phyloP scores from a whole-genome alignment of 2,329 filamentous ascomycete species.

The Scleromitrula shiraiana region DNA sequence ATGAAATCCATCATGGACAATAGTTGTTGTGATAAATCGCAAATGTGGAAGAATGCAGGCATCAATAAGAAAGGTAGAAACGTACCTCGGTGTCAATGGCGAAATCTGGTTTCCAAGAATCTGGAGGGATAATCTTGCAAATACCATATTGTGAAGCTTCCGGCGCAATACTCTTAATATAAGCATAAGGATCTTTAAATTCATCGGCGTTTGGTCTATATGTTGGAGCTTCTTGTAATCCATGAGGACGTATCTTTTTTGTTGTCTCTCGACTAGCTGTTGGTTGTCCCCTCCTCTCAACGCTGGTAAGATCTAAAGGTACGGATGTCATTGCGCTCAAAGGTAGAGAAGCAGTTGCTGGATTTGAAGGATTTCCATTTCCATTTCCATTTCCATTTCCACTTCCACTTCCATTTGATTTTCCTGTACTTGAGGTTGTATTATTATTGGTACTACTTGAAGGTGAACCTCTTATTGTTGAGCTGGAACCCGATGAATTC shows the following conservation, averaged over 20 bases:
- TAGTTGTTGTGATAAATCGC: neutral
- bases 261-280: slow-evolving; percentile 66
- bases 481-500: slow-evolving; percentile 21
- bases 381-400: neutral
- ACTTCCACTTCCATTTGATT: slow-evolving; percentile 23
- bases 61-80: neutral
- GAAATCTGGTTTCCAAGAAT: slow-evolving; percentile 89
- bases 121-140: slow-evolving; percentile 91
- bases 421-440: slow-evolving; percentile 22
- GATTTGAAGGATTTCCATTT: slow-evolving; percentile 27
- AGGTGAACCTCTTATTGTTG: slow-evolving; percentile 22
- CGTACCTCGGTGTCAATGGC: slow-evolving; percentile 92
- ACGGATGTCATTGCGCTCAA: slow-evolving; percentile 31
- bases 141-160: slow-evolving; percentile 85
- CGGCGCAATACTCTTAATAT: slow-evolving; percentile 83
- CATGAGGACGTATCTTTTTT: slow-evolving; percentile 75
- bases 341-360: slow-evolving; percentile 25
- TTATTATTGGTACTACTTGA: slow-evolving; percentile 24
- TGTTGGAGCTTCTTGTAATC: slow-evolving; percentile 80
- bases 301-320: slow-evolving; percentile 76
- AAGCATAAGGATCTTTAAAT: slow-evolving; percentile 88
- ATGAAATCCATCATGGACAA: neutral
- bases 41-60: neutral
- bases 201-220: slow-evolving; percentile 88
- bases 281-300: slow-evolving; percentile 82